Evolutionary conservation across 129 eudicot genomes (phyloP).

Genomic region (Ambrosia artemisiifolia): DNA sequence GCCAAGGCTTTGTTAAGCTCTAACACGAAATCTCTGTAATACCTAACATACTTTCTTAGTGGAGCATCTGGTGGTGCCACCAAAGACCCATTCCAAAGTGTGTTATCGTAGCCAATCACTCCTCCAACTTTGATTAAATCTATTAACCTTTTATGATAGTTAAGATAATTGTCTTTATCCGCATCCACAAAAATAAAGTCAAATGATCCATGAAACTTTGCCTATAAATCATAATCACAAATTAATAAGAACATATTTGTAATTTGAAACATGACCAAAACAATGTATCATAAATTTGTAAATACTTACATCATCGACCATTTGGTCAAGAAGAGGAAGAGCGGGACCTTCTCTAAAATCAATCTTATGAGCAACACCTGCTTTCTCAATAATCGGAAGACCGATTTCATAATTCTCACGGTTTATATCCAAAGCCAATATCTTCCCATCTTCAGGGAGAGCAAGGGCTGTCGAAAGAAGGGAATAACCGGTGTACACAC

Average conservation of each 20-base stretch:
- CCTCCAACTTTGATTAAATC: slow-evolving; percentile 24
- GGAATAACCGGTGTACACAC: slow-evolving; percentile 51
- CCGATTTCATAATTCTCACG: slow-evolving; percentile 35
- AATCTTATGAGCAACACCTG: slow-evolving; percentile 33
- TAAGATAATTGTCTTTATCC: slow-evolving; percentile 29
- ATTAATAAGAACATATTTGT: neutral
- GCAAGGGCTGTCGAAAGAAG: slow-evolving; percentile 65
- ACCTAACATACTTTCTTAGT: slow-evolving; percentile 16
- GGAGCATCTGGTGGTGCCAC: slow-evolving; percentile 30
- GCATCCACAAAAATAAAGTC: slow-evolving; percentile 33
- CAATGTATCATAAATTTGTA: neutral
- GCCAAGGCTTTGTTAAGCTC: slow-evolving; percentile 26
- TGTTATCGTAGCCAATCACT: slow-evolving; percentile 27
- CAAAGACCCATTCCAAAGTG: slow-evolving; percentile 31
- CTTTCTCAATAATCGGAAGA: slow-evolving; percentile 29
- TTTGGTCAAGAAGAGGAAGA: slow-evolving; percentile 29
- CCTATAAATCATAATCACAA: neutral
- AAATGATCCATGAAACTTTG: slow-evolving; percentile 25
- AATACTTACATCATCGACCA: slow-evolving; percentile 17
- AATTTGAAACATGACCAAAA: neutral
- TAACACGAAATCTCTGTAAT: slow-evolving; percentile 30
- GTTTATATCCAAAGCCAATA: slow-evolving; percentile 30
- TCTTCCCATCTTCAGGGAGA: slow-evolving; percentile 51
- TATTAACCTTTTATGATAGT: slow-evolving; percentile 16
- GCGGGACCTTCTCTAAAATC: slow-evolving; percentile 35